A percentile compares a stretch with the other conserved stretches of the same genome.
phyloP scores from a whole-genome alignment of 192 early-diverging fungal genomes.

The Dissophora ornata region DNA sequence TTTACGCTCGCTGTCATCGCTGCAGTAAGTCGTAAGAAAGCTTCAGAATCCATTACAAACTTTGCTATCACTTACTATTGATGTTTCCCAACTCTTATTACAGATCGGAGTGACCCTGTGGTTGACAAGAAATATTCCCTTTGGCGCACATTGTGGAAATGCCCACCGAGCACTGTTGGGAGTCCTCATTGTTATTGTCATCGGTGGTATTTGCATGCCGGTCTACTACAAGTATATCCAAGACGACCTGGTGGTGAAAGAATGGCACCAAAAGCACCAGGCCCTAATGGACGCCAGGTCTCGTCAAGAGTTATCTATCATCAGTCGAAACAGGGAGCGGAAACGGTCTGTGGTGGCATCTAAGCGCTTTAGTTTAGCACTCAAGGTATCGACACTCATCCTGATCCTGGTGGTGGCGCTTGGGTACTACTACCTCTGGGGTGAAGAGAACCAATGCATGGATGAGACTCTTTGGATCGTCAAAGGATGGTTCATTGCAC shows the following conservation, averaged over 20 bases:
- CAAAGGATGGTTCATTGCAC: conserved; percentile 32
- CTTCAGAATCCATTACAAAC: too few species aligned
- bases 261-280: not conserved
- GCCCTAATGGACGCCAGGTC: not conserved
- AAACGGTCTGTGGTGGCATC: conserved; percentile 25
- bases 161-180: conserved; percentile 23
- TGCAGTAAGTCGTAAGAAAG: conserved; percentile 17
- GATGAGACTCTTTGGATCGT: conserved; percentile 18
- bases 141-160: conserved; percentile 26
- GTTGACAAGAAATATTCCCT: conserved; percentile 22
- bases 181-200: conserved; percentile 9
- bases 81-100: too few species aligned
- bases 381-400: conserved; percentile 1
- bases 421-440: conserved; percentile 25
- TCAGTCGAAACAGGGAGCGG: not conserved
- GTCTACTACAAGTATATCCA: conserved; percentile 28
- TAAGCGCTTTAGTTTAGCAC: conserved; percentile 4
- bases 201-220: conserved; percentile 13
- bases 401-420: conserved; percentile 9
- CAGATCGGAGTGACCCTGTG: conserved; percentile 17
- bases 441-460: conserved; percentile 11
- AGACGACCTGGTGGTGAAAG: conserved; percentile 8
- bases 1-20: conserved; percentile 7
- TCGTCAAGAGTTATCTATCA: not conserved
- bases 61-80: too few species aligned